Evolutionary conservation across 73 alveolate genomes (phyloP), one percentile per base, ranked within the genome.

Genomic region (Paramecium sonneborni): DNA sequence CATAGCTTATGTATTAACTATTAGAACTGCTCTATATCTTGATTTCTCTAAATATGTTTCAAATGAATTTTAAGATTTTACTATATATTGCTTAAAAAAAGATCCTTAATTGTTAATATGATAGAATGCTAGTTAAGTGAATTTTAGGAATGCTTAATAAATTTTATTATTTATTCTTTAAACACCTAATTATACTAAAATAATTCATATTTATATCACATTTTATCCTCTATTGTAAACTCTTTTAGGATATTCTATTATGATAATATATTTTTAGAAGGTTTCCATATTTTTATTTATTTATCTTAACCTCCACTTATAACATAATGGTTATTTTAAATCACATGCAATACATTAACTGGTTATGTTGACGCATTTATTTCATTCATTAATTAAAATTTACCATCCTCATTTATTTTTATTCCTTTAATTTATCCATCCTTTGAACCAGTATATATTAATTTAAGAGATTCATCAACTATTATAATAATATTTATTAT

Each of bases 11-110:
- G 97, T 95, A 89, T 84, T 95, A 89, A 85, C 93, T 10, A 97
- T 93, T 72, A 98, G 99, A 15, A 79, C 92, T 67, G 70, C 96
- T 14, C 98, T 98, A 37, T 95, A 95, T 79, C 28, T 79, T 7
- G 76, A 79, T 44, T 79, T 79, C 24, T 76, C 90, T 1, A 79
- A 79, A 79, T 46, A 79, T 79, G 90, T 79, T 3, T 79, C 90
- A 38, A 30, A 23, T 18, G 90, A 79, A 79, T 44, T 79, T 11
- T 79, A 79, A 28, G 76, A 79, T 34, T 79, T 79, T 21, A 39
- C 32, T 23, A 43, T 10, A 39, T 18, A 26, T 23, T 79, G 74
- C 23, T 79, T 79, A 14, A 38, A 76, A 26, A 79, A 43, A 46
- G 90, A 43, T 79, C 90, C 90, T 1, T 30, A 18, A 37, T n/a